Evolutionary conservation across 2,329 filamentous ascomycete species (phyloP), one percentile per base, ranked within the genome.

Genomic region (Ophiostoma ulmi): DNA sequence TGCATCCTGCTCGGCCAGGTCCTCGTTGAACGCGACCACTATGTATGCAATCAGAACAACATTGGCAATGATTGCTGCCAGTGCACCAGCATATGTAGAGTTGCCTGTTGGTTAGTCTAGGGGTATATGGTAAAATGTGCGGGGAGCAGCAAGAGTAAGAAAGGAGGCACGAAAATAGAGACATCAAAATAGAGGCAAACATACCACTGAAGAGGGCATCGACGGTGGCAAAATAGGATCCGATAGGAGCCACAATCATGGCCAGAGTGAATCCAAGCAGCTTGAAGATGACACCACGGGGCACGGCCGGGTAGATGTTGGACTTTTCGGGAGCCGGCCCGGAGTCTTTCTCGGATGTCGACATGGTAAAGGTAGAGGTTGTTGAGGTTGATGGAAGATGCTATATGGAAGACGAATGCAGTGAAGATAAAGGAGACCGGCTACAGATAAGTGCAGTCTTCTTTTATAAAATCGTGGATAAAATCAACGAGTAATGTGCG

Each of bases 21-120:
- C 95, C 79, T 99, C 95, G 73, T 86, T 89, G 86, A 97, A 94
- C 4, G 95, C 95, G 26, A 97, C 92, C 71, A 97, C 82, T 63
- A 98, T 88, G 80, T 98, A 99, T n/a, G 86, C 88, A 71, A 98
- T 86, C 68, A 99, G 83, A 3, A 99, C 93, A 1, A 96, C 86
- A 76, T 99, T 99, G 14, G 95, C 95, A 79, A 96, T 88, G 68
- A 98, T 81, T 26, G 95, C 95, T 1, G 95, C 95, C 44, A 91
- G 83, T 0, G 88, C 93, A 17, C 94, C 95, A 3, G 94, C 93
- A 76, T 89, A 94, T 1, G 94, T 97, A 17, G 93, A 87, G 80
- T 97, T 97, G 75, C 93, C 94, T 97, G 26, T 35, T 26, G 10
- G 58, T 58, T 26, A 58, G 52, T 13, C 13, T 20, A 20, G 17